Evolutionary conservation across 345 rosid genomes (phyloP).

Genomic region (Eucalyptus marginata): DNA sequence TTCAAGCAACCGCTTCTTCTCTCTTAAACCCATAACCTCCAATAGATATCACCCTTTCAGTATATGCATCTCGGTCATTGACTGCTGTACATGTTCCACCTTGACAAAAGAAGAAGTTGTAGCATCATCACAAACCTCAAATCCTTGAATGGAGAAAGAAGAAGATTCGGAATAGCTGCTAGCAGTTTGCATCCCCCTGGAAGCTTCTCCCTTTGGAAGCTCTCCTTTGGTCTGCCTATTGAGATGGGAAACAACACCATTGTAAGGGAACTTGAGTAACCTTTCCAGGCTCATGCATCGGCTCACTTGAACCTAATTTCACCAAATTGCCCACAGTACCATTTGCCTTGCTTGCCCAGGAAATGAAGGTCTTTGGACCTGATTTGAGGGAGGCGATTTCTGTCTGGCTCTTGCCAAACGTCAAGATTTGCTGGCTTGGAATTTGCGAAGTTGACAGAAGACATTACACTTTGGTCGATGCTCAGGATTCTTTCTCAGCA

Average conservation of each 20-base stretch:
- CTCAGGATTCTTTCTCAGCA: constrained; percentile 34
- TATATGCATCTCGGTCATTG: constrained; percentile 10
- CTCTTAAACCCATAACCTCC: too few species aligned
- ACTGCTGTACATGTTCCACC: constrained; percentile 25
- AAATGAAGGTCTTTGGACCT: constrained; percentile 25
- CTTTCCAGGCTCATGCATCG: too few species aligned
- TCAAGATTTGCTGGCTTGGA: neutral
- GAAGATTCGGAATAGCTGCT: constrained; percentile 70
- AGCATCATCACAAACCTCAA: constrained; percentile 73
- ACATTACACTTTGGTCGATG: too few species aligned
- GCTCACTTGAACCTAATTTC: too few species aligned
- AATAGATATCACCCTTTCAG: constrained; percentile 19
- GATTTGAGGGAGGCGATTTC: constrained; percentile 60
- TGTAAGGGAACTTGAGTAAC: constrained; percentile 3
- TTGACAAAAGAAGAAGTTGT: constrained; percentile 42
- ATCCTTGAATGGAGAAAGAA: constrained; percentile 65
- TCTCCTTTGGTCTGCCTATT: constrained; percentile 14
- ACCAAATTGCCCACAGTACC: too few species aligned
- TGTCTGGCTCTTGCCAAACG: constrained; percentile 40
- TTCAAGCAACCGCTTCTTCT: too few species aligned
- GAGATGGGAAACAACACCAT: constrained; percentile 3
- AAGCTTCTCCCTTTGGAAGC: constrained; percentile 27
- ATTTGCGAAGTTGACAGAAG: neutral
- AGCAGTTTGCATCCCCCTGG: constrained; percentile 49
- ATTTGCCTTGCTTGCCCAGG: too few species aligned